A percentile compares a stretch with the other conserved stretches of the same genome.
phyloP scores from a whole-genome alignment of 805 yeast species.

The Scheffersomyces amazonensis region DNA sequence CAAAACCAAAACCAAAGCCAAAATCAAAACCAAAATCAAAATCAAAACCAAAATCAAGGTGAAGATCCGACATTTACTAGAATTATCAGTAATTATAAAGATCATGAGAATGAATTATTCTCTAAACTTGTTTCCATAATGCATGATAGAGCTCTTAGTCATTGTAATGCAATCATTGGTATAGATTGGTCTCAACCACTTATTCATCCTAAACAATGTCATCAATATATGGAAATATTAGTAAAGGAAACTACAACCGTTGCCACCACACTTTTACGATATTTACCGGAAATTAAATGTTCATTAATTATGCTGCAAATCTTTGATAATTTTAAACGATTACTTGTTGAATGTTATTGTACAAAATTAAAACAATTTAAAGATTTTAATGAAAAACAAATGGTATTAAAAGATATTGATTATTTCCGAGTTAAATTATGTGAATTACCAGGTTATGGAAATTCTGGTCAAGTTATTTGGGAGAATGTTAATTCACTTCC shows the following conservation, averaged over 20 bases:
- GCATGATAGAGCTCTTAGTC: conserved; percentile 58
- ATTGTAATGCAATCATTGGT: conserved; percentile 44
- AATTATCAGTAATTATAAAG: conserved; percentile 42
- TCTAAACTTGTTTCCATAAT: conserved; percentile 66
- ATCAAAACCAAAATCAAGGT: conserved; percentile 7
- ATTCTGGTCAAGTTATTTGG: conserved; percentile 61
- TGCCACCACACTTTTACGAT: conserved; percentile 54
- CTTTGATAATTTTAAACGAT: conserved; percentile 56
- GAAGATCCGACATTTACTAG: conserved; percentile 28
- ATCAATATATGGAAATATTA: conserved; percentile 61
- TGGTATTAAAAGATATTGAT: conserved; percentile 57
- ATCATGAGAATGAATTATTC: conserved; percentile 63
- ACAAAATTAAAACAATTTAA: conserved; percentile 44
- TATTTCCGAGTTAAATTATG: conserved; percentile 61
- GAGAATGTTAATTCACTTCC: conserved; percentile 53
- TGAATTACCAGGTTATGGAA: conserved; percentile 57
- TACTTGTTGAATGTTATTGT: conserved; percentile 50
- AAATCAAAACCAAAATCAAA: conserved; percentile 20
- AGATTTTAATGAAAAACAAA: conserved; percentile 52
- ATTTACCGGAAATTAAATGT: conserved; percentile 51
- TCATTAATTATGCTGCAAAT: conserved; percentile 45
- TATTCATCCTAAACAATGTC: conserved; percentile 45
- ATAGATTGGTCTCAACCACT: conserved; percentile 51
- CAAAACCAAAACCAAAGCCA: conserved; percentile 15
- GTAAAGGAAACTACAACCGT: conserved; percentile 68